Evolutionary conservation across 768 basidiomycete species (phyloP).

Genomic region (Podaxis sp.): DNA sequence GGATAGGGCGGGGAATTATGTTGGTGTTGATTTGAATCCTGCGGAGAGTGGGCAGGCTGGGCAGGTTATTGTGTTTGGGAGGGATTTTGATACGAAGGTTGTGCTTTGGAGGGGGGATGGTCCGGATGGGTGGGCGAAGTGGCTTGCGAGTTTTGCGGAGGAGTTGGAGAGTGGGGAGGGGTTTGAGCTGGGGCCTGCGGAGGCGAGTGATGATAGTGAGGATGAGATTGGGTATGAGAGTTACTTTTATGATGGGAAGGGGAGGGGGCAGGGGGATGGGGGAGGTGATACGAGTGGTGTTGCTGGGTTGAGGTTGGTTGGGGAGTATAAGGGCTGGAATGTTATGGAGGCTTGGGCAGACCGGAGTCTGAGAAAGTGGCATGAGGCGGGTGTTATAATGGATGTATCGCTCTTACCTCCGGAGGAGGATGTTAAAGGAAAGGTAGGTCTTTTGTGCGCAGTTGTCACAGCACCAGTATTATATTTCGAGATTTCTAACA

Average conservation of each 20-base stretch:
- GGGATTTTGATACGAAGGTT: slow-evolving; percentile 97
- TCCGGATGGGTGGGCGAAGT: slow-evolving; percentile 89
- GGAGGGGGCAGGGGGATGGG: slow-evolving; percentile 75
- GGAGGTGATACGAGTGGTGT: slow-evolving; percentile 72
- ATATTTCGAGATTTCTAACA: slow-evolving; percentile 13
- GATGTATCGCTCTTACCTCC: slow-evolving; percentile 39
- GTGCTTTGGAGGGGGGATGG: slow-evolving; percentile 94
- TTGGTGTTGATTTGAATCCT: slow-evolving; percentile 93
- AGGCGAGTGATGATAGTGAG: slow-evolving; percentile 70
- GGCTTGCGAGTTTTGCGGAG: slow-evolving; percentile 88
- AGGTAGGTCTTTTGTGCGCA: slow-evolving; percentile 19
- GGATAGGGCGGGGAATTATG: slow-evolving; percentile 94
- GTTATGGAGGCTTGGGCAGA: slow-evolving; percentile 95
- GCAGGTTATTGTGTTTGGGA: slow-evolving; percentile 98
- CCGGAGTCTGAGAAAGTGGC: slow-evolving; percentile 83
- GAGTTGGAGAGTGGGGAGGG: slow-evolving; percentile 90
- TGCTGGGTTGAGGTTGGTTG: slow-evolving; percentile 71
- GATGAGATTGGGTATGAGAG: slow-evolving; percentile 84
- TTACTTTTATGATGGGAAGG: slow-evolving; percentile 82
- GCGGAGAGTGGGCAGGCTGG: slow-evolving; percentile 72
- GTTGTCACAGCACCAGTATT: not conserved
- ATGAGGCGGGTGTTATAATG: slow-evolving; percentile 69
- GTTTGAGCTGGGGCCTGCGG: slow-evolving; percentile 70
- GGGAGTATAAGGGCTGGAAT: slow-evolving; percentile 90
- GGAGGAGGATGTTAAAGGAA: slow-evolving; percentile 49